Base-by-base conservation (phyloP, 148 eudicot genomes). In the Gaultheria prostrata region DNA sequence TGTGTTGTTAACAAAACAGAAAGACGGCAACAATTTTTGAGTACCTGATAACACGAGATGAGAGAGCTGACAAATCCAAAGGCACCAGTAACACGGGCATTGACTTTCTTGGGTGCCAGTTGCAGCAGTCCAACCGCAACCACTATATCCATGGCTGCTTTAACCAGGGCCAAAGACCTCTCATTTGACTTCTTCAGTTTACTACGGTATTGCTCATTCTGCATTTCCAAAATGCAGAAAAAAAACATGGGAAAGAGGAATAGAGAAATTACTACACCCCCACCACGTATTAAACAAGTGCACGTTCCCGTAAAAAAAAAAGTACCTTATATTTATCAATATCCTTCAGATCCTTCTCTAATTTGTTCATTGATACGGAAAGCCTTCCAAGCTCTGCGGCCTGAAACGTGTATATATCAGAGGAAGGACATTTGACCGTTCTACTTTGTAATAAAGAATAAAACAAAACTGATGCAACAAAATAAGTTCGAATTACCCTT, bases 1-100 rank as follows among this genome's bases (percentile, higher is more conserved):
- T 79, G 28, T 1, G 24, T 43, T 1, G 54, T 13, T 2, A 15
- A 35, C 20, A 26, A 24, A 6, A 46, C 1, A 2, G 56, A 6
- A 12, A 24, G 17, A 61, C 3, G 26, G 45, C 4, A 20, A 79
- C 30, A 11, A 33, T 51, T 12, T 57, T 24, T 45, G 4, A 30
- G 50, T 78, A 94, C 99, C 99, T 94, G 99, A 88, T 97, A 97
- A 85, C 99, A 97, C 48, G 99, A 93, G 78, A 97, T 97, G 88
- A 97, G 95, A 63, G 99, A 94, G 82, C 88, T 91, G 26, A 87
- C 87, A 70, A 96, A 97, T 80, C 98, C 98, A 82, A 94, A 86
- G 74, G 97, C 99, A 83, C 99, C 99, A 6, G 97, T 93, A 59
- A 94, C 99, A 82, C 99, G 98, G 48, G 99, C 95, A 83, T 88